Percentiles rank a stretch among this genome's conserved stretches.
Evolutionary conservation across 768 basidiomycete species (phyloP).

Genomic region (Suillus clintonianus): DNA sequence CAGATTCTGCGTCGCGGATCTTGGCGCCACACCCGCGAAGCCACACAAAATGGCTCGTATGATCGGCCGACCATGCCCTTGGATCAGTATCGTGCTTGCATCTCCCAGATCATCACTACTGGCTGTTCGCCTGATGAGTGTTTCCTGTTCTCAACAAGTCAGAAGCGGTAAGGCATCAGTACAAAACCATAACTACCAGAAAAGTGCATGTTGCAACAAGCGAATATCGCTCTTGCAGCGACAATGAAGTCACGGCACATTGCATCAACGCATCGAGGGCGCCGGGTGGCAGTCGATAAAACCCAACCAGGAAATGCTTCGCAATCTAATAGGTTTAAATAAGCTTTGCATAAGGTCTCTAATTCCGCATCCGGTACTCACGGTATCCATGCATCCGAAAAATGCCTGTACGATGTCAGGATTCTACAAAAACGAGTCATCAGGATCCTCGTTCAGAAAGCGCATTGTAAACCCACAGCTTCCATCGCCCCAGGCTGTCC

Average conservation of each 20-base stretch:
- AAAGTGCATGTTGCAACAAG: conserved; percentile 82
- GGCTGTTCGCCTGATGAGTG: conserved; percentile 67
- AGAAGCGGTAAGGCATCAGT: conserved; percentile 2
- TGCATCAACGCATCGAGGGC: conserved; percentile 69
- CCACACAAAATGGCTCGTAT: conserved; percentile 76
- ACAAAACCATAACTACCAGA: conserved; percentile 53
- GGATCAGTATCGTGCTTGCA: conserved; percentile 53
- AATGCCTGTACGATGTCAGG: conserved; percentile 91
- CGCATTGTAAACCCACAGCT: conserved; percentile 46
- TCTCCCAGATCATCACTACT: conserved; percentile 60
- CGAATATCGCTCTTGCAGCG: conserved; percentile 83
- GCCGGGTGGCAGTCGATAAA: conserved; percentile 65
- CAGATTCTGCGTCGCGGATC: conserved; percentile 81
- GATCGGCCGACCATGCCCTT: conserved; percentile 61
- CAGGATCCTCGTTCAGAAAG: conserved; percentile 1
- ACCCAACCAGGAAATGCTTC: conserved; percentile 36
- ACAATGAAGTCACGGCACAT: conserved; percentile 65
- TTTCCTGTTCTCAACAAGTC: conserved; percentile 41
- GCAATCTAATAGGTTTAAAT: not conserved
- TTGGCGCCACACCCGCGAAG: conserved; percentile 82
- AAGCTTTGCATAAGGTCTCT: not conserved
- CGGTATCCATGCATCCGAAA: conserved; percentile 80
- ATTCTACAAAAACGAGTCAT: conserved; percentile 51
- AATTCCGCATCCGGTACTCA: conserved; percentile 32
- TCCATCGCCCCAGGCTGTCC: conserved; percentile 67